phyloP scores from a whole-genome alignment of 148 eudicot genomes.

The Silene conica region DNA sequence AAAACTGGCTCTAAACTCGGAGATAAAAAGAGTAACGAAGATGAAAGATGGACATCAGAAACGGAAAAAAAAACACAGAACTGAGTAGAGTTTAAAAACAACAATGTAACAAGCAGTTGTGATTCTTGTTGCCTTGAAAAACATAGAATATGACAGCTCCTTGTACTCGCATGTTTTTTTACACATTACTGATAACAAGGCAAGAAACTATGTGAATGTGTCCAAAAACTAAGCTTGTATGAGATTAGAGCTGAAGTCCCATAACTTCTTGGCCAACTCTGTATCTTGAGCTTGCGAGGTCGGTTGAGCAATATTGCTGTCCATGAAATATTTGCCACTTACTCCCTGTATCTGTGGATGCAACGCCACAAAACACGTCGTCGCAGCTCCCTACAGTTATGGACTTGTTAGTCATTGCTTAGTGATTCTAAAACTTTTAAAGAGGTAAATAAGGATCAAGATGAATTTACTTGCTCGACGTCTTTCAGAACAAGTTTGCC shows the following conservation, averaged over 20 bases:
- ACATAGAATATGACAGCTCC: too few species aligned
- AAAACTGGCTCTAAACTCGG: too few species aligned
- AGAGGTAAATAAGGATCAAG: slow-evolving; percentile 8
- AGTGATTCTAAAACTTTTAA: not conserved
- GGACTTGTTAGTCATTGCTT: not conserved
- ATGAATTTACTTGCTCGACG: slow-evolving; percentile 48
- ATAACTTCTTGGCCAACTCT: slow-evolving; percentile 52
- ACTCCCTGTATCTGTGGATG: slow-evolving; percentile 56
- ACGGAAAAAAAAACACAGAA: too few species aligned
- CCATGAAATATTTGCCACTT: slow-evolving; percentile 60
- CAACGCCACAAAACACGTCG: slow-evolving; percentile 66
- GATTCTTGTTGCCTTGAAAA: too few species aligned
- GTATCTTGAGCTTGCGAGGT: slow-evolving; percentile 36
- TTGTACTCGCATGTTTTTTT: too few species aligned
- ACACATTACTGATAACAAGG: not conserved
- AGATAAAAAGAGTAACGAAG: too few species aligned
- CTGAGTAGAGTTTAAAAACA: too few species aligned
- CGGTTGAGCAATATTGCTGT: slow-evolving; percentile 49
- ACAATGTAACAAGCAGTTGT: too few species aligned
- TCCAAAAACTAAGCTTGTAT: slow-evolving; percentile 5
- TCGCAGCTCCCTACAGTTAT: slow-evolving; percentile 61
- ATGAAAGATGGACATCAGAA: too few species aligned
- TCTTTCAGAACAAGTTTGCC: slow-evolving; percentile 66
- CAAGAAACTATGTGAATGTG: not conserved
- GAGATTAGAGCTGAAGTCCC: slow-evolving; percentile 64